Base-by-base conservation (phyloP, 148 eudicot genomes). In the Rhododendron williamsianum region DNA sequence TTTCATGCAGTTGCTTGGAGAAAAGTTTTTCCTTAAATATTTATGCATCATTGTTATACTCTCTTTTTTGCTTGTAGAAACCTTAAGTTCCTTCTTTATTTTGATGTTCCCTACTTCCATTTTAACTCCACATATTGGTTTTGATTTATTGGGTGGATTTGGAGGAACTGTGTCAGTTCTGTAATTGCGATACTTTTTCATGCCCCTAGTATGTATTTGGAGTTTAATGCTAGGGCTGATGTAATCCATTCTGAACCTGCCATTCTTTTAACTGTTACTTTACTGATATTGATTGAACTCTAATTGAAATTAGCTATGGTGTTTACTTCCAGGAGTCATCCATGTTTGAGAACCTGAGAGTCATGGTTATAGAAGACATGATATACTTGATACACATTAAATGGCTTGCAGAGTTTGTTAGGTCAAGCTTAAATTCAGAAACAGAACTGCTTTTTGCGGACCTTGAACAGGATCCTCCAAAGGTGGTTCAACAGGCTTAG, bases 291-390 rank as follows among this genome's bases (percentile, higher is more conserved):
- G 43, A 6, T 67, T 33, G 74, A 15, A 33, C 30, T 36, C 52
- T 36, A 36, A 30, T 48, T 19, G 18, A 19, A 27, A 41, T 83
- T 87, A 43, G 76, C 77, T 63, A 36, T 6, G 30, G 76, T 58
- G 48, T 63, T 77, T 85, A 74, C 80, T 58, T 87, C 86, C 92
- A 97, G 99, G 98, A 92, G 81, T 91, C 92, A 30, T 79, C 91
- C 43, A 82, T 87, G 69, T 97, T 94, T 89, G 79, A 91, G 93
- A 88, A 86, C 84, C 81, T 97, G 86, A 86, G 91, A 52, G 92
- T 97, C 87, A 94, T 97, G 99, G 90, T 95, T 86, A 91, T 95
- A 85, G 98, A 97, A 79, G 99, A 97, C 85, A 97, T 97, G 98
- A 90, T 97, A 84, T 97, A 97, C 86, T 56, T 97, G 88, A 90